A percentile compares a stretch with the other conserved stretches of the same genome.
Evolutionary conservation across 2,329 filamentous ascomycete species (phyloP).

Genomic region (Celoporthe dispersa): DNA sequence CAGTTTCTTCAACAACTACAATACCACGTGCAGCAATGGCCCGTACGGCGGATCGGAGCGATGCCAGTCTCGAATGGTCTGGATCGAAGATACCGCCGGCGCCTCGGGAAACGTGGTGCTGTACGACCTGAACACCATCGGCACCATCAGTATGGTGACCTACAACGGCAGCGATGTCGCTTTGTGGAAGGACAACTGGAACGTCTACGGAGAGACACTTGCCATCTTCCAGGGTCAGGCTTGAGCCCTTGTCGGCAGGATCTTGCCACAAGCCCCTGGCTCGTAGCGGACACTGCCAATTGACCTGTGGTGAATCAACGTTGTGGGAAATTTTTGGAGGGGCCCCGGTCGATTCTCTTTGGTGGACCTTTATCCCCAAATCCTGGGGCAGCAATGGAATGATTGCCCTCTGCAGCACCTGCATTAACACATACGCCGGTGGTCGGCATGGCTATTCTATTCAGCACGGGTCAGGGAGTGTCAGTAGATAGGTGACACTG

Average conservation of each 20-base stretch:
- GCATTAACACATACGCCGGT: not conserved
- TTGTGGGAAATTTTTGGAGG: not conserved
- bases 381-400: not conserved
- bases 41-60: conserved; percentile 40
- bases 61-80: conserved; percentile 51
- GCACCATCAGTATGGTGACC: conserved; percentile 44
- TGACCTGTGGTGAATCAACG: not conserved
- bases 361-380: not conserved
- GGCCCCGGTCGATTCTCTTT: not conserved
- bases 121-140: conserved; percentile 49
- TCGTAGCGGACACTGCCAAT: not conserved
- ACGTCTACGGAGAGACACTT: conserved; percentile 40
- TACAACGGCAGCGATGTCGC: conserved; percentile 40
- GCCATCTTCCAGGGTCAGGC: conserved; percentile 32
- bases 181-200: conserved; percentile 41
- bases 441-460: not conserved
- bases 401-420: not conserved
- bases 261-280: not conserved
- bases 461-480: not conserved
- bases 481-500: not conserved
- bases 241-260: not conserved
- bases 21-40: conserved; percentile 48
- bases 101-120: conserved; percentile 36
- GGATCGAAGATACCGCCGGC: conserved; percentile 25
- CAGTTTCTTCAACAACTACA: conserved; percentile 70